Percentiles rank a stretch among this genome's conserved stretches.
phyloP scores from a whole-genome alignment of 345 rosid species.

The Euclidium syriacum region DNA sequence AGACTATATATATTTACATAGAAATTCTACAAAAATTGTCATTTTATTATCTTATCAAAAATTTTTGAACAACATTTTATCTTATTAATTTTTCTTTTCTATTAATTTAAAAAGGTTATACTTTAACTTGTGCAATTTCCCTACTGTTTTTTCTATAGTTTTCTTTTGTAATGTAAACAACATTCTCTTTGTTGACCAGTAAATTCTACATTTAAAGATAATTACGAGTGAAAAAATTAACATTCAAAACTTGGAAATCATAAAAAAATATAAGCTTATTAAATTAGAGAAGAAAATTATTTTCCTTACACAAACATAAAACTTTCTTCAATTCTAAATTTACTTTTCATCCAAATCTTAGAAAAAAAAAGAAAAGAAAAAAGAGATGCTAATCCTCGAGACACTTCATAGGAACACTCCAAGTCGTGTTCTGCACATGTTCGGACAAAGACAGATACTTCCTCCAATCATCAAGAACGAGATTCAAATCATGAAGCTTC shows the following conservation, averaged over 20 bases:
- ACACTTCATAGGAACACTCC: slow-evolving; percentile 71
- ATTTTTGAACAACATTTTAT: too few species aligned
- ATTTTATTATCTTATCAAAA: too few species aligned
- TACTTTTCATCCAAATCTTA: not conserved
- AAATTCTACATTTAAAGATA: too few species aligned
- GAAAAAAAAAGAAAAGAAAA: not conserved
- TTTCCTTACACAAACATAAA: not conserved
- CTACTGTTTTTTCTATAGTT: too few species aligned
- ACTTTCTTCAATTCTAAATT: not conserved
- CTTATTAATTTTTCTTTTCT: too few species aligned
- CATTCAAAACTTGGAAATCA: not conserved
- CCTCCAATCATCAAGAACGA: slow-evolving; percentile 64
- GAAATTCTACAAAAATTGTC: too few species aligned
- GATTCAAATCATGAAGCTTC: slow-evolving; percentile 52
- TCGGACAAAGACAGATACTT: slow-evolving; percentile 31
- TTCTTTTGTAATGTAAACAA: too few species aligned
- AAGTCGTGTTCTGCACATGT: slow-evolving; percentile 25
- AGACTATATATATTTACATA: too few species aligned
- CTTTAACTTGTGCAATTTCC: too few species aligned
- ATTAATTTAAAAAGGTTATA: too few species aligned
- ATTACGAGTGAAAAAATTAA: not conserved
- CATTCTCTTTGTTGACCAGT: too few species aligned
- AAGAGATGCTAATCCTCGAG: not conserved
- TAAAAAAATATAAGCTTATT: not conserved
- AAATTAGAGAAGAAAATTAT: not conserved